Percentiles rank a stretch among this genome's conserved stretches.
phyloP scores from a whole-genome alignment of 2,329 filamentous ascomycete genomes.

The Claviceps pazoutovae region DNA sequence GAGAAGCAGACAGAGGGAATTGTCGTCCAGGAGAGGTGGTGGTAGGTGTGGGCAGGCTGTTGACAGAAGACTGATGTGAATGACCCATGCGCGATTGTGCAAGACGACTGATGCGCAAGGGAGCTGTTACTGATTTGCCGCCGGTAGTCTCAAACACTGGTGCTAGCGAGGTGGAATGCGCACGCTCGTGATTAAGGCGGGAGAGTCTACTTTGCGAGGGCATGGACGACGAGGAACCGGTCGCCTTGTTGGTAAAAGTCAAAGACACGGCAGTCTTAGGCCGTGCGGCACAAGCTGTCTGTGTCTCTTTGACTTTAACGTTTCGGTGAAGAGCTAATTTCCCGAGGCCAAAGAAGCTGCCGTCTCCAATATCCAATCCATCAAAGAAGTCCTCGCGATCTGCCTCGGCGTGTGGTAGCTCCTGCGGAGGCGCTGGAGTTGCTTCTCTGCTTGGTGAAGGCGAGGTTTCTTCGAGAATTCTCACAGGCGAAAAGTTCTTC shows the following conservation, averaged over 20 bases:
- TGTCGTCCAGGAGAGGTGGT: slow-evolving; percentile 41
- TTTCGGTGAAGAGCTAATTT: slow-evolving; percentile 85
- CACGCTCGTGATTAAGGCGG: slow-evolving; percentile 58
- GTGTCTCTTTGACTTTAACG: slow-evolving; percentile 67
- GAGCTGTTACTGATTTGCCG: slow-evolving; percentile 52
- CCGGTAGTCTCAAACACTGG: slow-evolving; percentile 84
- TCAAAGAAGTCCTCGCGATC: slow-evolving; percentile 69
- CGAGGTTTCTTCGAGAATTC: slow-evolving; percentile 24
- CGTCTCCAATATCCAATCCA: slow-evolving; percentile 75
- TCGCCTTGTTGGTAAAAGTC: slow-evolving; percentile 77
- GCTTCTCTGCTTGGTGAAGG: neutral
- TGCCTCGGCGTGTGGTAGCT: slow-evolving; percentile 21
- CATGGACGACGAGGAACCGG: slow-evolving; percentile 9
- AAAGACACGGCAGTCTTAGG: slow-evolving; percentile 68
- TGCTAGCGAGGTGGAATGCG: slow-evolving; percentile 61
- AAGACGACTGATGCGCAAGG: slow-evolving; percentile 38
- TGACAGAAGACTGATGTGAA: slow-evolving; percentile 53
- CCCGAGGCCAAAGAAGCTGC: slow-evolving; percentile 63
- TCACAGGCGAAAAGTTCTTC: slow-evolving; percentile 42
- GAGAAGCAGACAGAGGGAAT: slow-evolving; percentile 43
- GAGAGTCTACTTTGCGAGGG: slow-evolving; percentile 58
- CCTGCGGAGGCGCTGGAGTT: slow-evolving; percentile 11
- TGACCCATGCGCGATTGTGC: slow-evolving; percentile 57
- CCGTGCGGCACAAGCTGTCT: slow-evolving; percentile 54
- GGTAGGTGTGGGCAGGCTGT: slow-evolving; percentile 47